Evolutionary conservation across 1,139 yeast genomes (phyloP).

Genomic region (Protomyces macrosporus): DNA sequence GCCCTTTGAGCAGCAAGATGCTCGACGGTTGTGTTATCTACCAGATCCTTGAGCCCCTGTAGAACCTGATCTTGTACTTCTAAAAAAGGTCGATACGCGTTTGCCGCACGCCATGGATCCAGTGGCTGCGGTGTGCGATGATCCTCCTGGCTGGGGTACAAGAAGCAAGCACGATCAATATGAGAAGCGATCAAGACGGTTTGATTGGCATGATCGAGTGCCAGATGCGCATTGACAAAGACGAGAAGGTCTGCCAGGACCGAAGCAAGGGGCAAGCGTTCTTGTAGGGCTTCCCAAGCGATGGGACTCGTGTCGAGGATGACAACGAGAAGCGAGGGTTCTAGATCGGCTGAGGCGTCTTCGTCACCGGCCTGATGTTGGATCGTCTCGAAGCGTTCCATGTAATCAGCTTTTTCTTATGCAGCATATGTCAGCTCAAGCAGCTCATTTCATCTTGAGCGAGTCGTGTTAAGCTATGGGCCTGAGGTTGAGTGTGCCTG

Average conservation of each 20-base stretch:
- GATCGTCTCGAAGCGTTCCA: slow-evolving; percentile 20
- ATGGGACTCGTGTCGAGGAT: slow-evolving; percentile 72
- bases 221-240: slow-evolving; percentile 76
- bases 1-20: slow-evolving; percentile 36
- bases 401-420: neutral
- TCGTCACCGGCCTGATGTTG: slow-evolving; percentile 1
- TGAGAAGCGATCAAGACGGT: slow-evolving; percentile 81
- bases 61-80: slow-evolving; percentile 72
- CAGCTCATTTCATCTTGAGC: neutral
- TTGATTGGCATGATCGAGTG: slow-evolving; percentile 76
- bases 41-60: slow-evolving; percentile 51
- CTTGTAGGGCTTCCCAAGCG: slow-evolving; percentile 60
- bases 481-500: no score
- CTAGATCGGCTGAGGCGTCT: neutral
- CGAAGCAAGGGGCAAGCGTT: slow-evolving; percentile 48
- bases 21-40: slow-evolving; percentile 39
- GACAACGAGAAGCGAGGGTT: slow-evolving; percentile 72
- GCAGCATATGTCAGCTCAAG: neutral
- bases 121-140: slow-evolving; percentile 19
- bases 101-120: slow-evolving; percentile 28
- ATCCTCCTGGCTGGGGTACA: slow-evolving; percentile 53
- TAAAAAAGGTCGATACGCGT: slow-evolving; percentile 81
- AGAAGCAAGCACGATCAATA: slow-evolving; percentile 60
- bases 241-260: slow-evolving; percentile 60
- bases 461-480: neutral